Evolutionary conservation across 139 green algal species (phyloP).

Genomic region (Mychonastes homosphaera): DNA sequence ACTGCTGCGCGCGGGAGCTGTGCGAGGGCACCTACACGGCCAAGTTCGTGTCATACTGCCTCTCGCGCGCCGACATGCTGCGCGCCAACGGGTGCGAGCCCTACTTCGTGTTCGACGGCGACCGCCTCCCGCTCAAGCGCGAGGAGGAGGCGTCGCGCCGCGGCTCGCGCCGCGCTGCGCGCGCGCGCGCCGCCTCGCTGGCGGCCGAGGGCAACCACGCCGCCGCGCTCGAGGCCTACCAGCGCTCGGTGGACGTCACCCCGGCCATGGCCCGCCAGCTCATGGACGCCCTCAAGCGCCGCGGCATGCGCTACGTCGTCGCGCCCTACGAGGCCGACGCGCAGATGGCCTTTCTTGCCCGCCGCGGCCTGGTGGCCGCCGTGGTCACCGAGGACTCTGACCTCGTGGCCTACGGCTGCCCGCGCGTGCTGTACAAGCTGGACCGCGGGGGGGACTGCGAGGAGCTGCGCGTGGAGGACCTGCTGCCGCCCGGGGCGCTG

Average conservation of each 20-base stretch:
- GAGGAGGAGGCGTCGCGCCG: conserved; percentile 64
- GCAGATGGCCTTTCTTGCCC: conserved; percentile 70
- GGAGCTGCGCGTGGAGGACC: conserved; percentile 52
- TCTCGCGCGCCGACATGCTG: conserved; percentile 72
- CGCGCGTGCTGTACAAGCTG: conserved; percentile 89
- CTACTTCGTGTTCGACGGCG: conserved; percentile 91
- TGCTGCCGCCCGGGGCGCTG: too few relatives aligned
- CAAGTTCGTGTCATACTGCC: conserved; percentile 80
- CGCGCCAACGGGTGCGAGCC: conserved; percentile 57
- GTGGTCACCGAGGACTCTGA: conserved; percentile 97
- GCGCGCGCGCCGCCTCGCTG: conserved; percentile 39
- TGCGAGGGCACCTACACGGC: conserved; percentile 60
- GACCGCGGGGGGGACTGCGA: conserved; percentile 68
- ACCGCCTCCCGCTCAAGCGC: conserved; percentile 75
- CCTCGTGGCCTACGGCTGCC: conserved; percentile 89
- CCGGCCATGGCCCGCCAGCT: conserved; percentile 66
- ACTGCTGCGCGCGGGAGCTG: conserved; percentile 78
- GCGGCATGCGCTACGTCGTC: conserved; percentile 70
- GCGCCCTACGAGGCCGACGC: conserved; percentile 96
- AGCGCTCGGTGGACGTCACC: conserved; percentile 75
- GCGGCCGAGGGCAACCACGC: conserved; percentile 54
- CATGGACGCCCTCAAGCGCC: conserved; percentile 52
- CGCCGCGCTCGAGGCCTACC: conserved; percentile 78
- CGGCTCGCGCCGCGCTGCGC: conserved; percentile 43
- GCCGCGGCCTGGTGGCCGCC: conserved; percentile 57